Evolutionary conservation across 306 rosid genomes (phyloP), one percentile per base, ranked within the genome.

Genomic region (Datisca glomerata): DNA sequence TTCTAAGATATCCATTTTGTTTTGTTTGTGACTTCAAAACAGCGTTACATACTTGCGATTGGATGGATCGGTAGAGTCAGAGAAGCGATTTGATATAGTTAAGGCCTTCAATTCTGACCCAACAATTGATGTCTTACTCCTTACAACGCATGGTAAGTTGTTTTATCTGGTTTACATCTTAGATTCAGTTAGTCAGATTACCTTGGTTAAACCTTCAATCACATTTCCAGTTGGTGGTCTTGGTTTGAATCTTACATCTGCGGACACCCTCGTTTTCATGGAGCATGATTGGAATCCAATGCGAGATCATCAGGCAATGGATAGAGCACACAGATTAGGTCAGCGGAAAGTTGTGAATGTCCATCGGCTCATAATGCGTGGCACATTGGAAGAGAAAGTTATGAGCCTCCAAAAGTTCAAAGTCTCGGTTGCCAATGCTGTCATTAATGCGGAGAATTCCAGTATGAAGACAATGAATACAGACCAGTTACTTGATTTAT

Each of bases 251-350:
- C 72, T 83, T 62, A 89, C 95, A 70, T 80, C 97, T 29, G 97
- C 97, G 2, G 86, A 89, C 68, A 89, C 97, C 24, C 83, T 89
- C 25, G 66, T 89, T 53, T 89, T 89, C 65, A 75, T 89, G 91
- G 97, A 89, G 79, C 97, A 89, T 41, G 97, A 89, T 54, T 89
- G 97, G 97, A 89, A 89, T 69, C 97, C 95, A 20, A 83, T 83
- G 95, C 93, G 97, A 12, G 97, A 89, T 66, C 95, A 60, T 66
- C 97, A 82, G 97, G 97, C 97, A 52, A 89, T 89, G 97, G 95
- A 89, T 66, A 80, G 93, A 68, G 95, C 97, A 29, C 97, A 89
- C 61, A 75, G 97, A 66, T 70, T 89, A 45, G 97, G 97, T 59
- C 97, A 89, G 80, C 74, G 70, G 61, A 89, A 75, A 51, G 97